Evolutionary conservation across 2,329 filamentous ascomycete species (phyloP), one percentile per base, ranked within the genome.

Genomic region (Penicillium sp.): DNA sequence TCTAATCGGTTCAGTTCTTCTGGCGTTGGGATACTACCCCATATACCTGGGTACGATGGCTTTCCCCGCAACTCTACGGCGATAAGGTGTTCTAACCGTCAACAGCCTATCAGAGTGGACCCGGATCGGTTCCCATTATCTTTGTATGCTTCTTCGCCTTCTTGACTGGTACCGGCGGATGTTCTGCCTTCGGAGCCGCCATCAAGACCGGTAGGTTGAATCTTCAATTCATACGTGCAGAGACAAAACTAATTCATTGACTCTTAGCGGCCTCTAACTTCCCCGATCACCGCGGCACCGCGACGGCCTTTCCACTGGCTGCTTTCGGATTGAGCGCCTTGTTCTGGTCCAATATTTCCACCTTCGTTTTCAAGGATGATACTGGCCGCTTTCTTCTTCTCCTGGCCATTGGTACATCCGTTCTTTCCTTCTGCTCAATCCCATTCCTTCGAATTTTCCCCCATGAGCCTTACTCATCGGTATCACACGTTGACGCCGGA

Each of bases 261-360:
- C 23, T 28, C 70, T 78, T 78, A 68, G 92, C 89, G 45, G 92
- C 92, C 9, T 81, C 94, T 59, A 96, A 96, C 73, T 96, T 92
- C 85, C 93, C 93, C 12, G 83, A 87, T 53, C 88, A 95, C 69
- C 85, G 94, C 58, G 94, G 94, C 50, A 96, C 93, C 3, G 94
- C 94, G 6, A 97, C 94, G 6, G 92, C 92, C 1, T 94, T 97
- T 64, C 93, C 94, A 6, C 75, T 97, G 51, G 90, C 94, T 51
- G 92, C 90, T 3, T 97, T 97, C 68, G 94, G 94, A 3, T 76
- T 99, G 52, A 96, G 92, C 69, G 94, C 94, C 49, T 94, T 99
- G 74, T 95, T 97, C 77, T 99, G 96, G 75, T 93, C 94, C 0
- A 80, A 86, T 2, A 74, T 95, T 31, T 89, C 90, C 21, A 84